Conservation (phyloP, 495 filamentous ascomycete species). For the Copromyces sp. region DNA sequence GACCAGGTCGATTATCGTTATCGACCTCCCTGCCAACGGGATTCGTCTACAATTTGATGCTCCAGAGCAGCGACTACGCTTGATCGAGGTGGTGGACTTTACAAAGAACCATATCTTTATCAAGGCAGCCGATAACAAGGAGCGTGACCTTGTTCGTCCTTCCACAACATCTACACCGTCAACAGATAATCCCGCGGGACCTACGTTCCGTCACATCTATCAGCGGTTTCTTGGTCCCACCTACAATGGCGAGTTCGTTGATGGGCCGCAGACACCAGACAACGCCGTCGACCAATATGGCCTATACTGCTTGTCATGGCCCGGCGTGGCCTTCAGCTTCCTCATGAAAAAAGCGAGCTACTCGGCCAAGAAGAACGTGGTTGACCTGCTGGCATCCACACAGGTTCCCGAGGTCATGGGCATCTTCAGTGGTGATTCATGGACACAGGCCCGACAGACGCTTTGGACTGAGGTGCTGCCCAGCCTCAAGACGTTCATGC, state of each 20-base stretch:
- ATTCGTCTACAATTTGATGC: constrained; percentile 88
- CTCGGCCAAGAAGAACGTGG: constrained; percentile 72
- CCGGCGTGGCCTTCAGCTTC: constrained; percentile 86
- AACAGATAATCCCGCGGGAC: constrained; percentile 45
- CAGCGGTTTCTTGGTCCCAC: constrained; percentile 83
- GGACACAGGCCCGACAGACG: constrained; percentile 66
- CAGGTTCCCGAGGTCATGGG: constrained; percentile 70
- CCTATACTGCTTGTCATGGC: constrained; percentile 82
- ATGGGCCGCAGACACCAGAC: constrained; percentile 17
- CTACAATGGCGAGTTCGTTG: constrained; percentile 80
- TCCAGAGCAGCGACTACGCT: constrained; percentile 76
- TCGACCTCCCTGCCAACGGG: constrained; percentile 74
- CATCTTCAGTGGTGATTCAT: constrained; percentile 79
- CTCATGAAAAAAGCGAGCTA: constrained; percentile 67
- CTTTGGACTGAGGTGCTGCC: constrained; percentile 66
- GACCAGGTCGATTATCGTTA: constrained; percentile 56
- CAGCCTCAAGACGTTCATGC: constrained; percentile 45
- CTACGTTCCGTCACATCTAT: constrained; percentile 84
- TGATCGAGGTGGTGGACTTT: constrained; percentile 89
- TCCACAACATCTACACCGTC: constrained; percentile 27
- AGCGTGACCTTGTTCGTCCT: constrained; percentile 68
- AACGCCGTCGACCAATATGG: constrained; percentile 20
- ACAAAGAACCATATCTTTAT: constrained; percentile 73
- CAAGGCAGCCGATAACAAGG: constrained; percentile 62
- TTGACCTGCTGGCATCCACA: constrained; percentile 71